Conservation (phyloP, 1,284 basidiomycete species). For the Neonothopanus nambi region DNA sequence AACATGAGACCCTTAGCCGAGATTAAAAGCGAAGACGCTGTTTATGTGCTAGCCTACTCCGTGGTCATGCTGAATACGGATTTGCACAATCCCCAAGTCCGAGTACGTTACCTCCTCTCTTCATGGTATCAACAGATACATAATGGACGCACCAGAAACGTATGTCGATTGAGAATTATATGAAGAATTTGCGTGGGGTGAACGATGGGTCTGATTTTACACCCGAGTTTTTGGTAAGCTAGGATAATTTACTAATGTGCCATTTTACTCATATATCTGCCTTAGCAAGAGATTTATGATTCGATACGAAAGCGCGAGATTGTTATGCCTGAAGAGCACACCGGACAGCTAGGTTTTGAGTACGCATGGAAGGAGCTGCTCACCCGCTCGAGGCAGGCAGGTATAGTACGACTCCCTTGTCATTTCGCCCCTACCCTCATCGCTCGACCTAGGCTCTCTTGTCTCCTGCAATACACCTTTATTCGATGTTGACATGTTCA, state of each 20-base stretch:
- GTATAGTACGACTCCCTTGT: constrained; percentile 38
- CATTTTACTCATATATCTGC: constrained; percentile 12
- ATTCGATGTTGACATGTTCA: constrained; percentile 95
- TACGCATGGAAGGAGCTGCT: constrained; percentile 99
- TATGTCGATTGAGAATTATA: constrained; percentile 96
- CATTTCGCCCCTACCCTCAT: constrained; percentile 11
- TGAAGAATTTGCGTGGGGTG: constrained; percentile 89
- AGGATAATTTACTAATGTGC: constrained; percentile 3
- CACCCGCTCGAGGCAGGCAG: constrained; percentile 77
- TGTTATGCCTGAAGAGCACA: constrained; percentile 97
- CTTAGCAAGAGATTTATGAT: constrained; percentile 86
- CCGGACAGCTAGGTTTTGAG: constrained; percentile 95
- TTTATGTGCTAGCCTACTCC: constrained; percentile 93
- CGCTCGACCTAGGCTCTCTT: constrained; percentile 57
- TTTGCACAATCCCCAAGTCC: constrained; percentile 93
- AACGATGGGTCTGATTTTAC: constrained; percentile 89
- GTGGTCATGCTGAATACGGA: constrained; percentile 99
- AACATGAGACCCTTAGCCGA: constrained; percentile 57
- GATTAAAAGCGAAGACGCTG: constrained; percentile 90
- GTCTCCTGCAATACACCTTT: constrained; percentile 76
- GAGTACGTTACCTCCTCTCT: constrained; percentile 45
- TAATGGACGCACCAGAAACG: constrained; percentile 70
- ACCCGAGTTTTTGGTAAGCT: constrained; percentile 77
- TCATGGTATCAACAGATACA: too few relatives aligned
- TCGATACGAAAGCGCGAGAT: constrained; percentile 95